phyloP scores from a whole-genome alignment of 2,329 filamentous ascomycete species.

The Hortaea werneckii region DNA sequence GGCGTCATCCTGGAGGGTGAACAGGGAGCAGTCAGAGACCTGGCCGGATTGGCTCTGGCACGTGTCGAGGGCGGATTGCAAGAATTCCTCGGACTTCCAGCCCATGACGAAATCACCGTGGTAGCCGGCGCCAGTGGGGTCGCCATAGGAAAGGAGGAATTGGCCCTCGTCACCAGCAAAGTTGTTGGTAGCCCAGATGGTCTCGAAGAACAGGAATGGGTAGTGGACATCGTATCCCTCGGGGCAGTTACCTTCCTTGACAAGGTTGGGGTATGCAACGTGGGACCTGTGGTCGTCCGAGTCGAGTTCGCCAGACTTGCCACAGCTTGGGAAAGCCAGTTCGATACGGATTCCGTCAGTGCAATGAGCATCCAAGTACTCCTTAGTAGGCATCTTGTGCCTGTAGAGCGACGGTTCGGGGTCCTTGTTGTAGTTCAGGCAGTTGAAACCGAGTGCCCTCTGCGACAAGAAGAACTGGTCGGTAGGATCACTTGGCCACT shows the following conservation, averaged over 20 bases:
- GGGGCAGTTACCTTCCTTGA: constrained; percentile 70
- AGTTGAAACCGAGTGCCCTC: constrained; percentile 90
- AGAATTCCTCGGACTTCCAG: constrained; percentile 56
- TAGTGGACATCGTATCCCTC: constrained; percentile 56
- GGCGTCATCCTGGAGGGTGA: constrained; percentile 53
- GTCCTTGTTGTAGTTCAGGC: constrained; percentile 62
- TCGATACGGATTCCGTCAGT: constrained; percentile 72
- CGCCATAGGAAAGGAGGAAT: constrained; percentile 71
- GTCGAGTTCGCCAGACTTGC: constrained; percentile 57
- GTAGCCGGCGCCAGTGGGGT: constrained; percentile 62
- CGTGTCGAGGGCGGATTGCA: constrained; percentile 60
- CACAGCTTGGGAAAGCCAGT: constrained; percentile 82
- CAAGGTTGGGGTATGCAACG: constrained; percentile 66
- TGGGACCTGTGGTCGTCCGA: constrained; percentile 49
- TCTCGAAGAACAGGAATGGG: constrained; percentile 73
- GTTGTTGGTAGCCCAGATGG: constrained; percentile 64
- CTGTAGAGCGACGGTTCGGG: constrained; percentile 69
- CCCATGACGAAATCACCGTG: constrained; percentile 72
- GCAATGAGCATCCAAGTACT: constrained; percentile 71
- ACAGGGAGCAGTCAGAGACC: constrained; percentile 65
- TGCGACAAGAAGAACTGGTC: constrained; percentile 63
- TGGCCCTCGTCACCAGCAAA: constrained; percentile 54
- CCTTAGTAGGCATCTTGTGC: constrained; percentile 71
- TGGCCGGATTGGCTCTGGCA: constrained; percentile 64
- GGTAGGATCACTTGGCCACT: constrained; percentile 55